phyloP scores from a whole-genome alignment of 768 basidiomycete species.

The Russula griseocarnosa region DNA sequence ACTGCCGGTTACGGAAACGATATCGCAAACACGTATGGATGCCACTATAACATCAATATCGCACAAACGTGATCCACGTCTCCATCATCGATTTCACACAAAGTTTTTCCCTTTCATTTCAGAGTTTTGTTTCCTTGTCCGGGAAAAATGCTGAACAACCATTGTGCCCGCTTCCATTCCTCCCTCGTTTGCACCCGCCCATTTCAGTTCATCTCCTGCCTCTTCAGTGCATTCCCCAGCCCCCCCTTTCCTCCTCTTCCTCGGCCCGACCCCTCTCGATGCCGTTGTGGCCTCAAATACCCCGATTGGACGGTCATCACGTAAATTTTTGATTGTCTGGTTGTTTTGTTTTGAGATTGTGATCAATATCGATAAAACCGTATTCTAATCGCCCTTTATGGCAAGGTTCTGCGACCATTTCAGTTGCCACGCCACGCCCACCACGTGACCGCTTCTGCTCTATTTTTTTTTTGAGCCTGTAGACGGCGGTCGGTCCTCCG shows the following conservation, averaged over 20 bases:
- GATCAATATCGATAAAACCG: constrained; percentile 19
- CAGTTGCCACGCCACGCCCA: constrained; percentile 20
- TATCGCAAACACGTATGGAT: not conserved
- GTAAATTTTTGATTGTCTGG: constrained; percentile 4
- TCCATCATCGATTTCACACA: constrained; percentile 13
- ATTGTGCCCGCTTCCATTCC: constrained; percentile 9
- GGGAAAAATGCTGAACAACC: too few relatives aligned
- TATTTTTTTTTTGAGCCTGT: too few relatives aligned
- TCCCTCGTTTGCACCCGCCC: constrained; percentile 8
- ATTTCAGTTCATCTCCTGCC: constrained; percentile 12
- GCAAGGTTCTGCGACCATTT: constrained; percentile 13
- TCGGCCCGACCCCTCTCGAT: constrained; percentile 5
- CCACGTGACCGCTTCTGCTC: constrained; percentile 1
- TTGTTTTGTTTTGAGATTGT: not conserved
- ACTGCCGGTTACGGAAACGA: not conserved
- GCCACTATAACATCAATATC: not conserved
- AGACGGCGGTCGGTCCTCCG: not conserved
- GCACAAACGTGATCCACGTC: constrained; percentile 11
- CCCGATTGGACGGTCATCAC: not conserved
- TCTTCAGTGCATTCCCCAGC: not conserved
- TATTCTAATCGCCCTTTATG: not conserved
- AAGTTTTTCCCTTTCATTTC: not conserved
- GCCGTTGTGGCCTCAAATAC: not conserved
- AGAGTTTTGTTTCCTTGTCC: not conserved
- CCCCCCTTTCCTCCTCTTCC: not conserved